Conservation (phyloP, 495 filamentous ascomycete species). For the Copromyces sp. region DNA sequence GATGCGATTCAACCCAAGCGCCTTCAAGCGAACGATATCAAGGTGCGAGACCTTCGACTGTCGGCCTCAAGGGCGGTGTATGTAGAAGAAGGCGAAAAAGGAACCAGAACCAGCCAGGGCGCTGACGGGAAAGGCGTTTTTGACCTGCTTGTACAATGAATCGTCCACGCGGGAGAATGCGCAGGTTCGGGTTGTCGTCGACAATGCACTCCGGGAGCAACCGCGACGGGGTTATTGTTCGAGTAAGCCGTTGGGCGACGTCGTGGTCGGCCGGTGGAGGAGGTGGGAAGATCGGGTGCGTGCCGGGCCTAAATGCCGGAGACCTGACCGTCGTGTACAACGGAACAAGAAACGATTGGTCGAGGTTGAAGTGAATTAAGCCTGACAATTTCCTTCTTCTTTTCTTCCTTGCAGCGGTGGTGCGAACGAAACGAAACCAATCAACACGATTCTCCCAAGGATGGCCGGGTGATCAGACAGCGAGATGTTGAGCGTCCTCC, state of each 20-base stretch:
- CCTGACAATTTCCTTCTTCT: background rate
- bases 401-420: constrained; percentile 7
- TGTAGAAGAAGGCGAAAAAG: background rate
- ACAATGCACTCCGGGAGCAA: constrained; percentile 11
- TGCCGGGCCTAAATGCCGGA: constrained; percentile 12
- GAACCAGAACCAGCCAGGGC: background rate
- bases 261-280: background rate
- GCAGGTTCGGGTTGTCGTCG: constrained; percentile 10
- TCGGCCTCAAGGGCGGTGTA: background rate
- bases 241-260: background rate
- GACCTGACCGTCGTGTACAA: constrained; percentile 1
- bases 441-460: constrained; percentile 27
- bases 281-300: constrained; percentile 5
- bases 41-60: constrained; percentile 1
- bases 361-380: constrained; percentile 30
- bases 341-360: constrained; percentile 21
- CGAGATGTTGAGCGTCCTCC: background rate
- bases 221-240: background rate
- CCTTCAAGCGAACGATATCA: constrained; percentile 22
- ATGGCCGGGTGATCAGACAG: constrained; percentile 24
- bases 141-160: constrained; percentile 11
- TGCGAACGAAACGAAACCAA: constrained; percentile 30
- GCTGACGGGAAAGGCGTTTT: background rate
- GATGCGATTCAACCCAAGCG: constrained; percentile 15
- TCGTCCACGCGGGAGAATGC: constrained; percentile 12